phyloP scores from a whole-genome alignment of 2,329 filamentous ascomycete species.

The Exophiala viscosa region DNA sequence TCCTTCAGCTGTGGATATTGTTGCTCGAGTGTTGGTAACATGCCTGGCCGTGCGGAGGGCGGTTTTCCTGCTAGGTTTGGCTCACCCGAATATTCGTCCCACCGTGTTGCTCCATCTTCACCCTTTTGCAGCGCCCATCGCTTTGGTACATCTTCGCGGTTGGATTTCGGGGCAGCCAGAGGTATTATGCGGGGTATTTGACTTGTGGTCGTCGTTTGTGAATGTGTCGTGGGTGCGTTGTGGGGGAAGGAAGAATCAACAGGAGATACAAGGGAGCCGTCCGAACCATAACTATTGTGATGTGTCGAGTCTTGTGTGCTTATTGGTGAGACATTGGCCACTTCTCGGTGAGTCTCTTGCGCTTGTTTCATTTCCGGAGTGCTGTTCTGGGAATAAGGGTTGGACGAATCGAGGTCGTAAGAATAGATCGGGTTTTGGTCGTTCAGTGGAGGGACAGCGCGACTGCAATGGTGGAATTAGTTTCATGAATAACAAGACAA shows the following conservation, averaged over 20 bases:
- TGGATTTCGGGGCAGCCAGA: slow-evolving; percentile 24
- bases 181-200: slow-evolving; percentile 27
- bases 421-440: slow-evolving; percentile 18
- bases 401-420: slow-evolving; percentile 51
- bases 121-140: slow-evolving; percentile 24
- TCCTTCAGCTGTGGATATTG: slow-evolving; percentile 34
- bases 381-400: slow-evolving; percentile 56
- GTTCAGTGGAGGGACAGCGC: slow-evolving; percentile 24
- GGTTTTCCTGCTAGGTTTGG: slow-evolving; percentile 53
- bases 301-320: slow-evolving; percentile 28
- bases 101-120: slow-evolving; percentile 43
- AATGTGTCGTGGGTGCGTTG: slow-evolving; percentile 22
- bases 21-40: slow-evolving; percentile 30
- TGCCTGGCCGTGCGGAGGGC: slow-evolving; percentile 28
- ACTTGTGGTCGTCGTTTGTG: slow-evolving; percentile 18
- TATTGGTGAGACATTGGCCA: slow-evolving; percentile 24
- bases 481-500: not conserved
- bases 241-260: slow-evolving; percentile 32
- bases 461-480: slow-evolving; percentile 18
- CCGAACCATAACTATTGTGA: slow-evolving; percentile 18
- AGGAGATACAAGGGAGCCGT: slow-evolving; percentile 27
- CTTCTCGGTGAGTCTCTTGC: slow-evolving; percentile 8
- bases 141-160: slow-evolving; percentile 22
- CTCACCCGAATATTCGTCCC: slow-evolving; percentile 66
- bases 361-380: slow-evolving; percentile 13